A percentile compares a stretch with the other conserved stretches of the same genome.
These are phyloP conservation scores for Melastoma malabathricum DNA, from an alignment of 345 rosid species.

Conservation along the genomic window DNA sequence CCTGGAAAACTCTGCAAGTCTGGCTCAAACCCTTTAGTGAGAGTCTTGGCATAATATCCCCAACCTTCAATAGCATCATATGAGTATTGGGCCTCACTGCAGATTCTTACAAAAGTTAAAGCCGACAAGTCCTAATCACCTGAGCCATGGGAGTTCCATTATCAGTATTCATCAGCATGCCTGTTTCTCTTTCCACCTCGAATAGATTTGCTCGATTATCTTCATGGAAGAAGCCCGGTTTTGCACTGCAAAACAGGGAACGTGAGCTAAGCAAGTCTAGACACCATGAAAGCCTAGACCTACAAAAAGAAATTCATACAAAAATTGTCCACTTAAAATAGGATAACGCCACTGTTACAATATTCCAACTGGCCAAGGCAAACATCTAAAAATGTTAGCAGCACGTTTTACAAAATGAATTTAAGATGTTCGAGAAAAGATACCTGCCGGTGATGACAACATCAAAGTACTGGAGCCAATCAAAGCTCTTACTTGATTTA, in stretches of 20 bases:
- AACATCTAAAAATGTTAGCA: not conserved
- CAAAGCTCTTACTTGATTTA: constrained; percentile 36
- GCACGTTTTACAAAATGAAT: not conserved
- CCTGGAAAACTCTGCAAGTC: constrained; percentile 63
- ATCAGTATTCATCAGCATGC: constrained; percentile 87
- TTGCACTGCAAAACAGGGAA: constrained; percentile 39
- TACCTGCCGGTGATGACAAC: constrained; percentile 96
- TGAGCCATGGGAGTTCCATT: constrained; percentile 91
- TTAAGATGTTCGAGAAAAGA: constrained; percentile 6
- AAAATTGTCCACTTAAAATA: not conserved
- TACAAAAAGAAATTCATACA: not conserved
- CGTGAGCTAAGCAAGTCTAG: too few species aligned
- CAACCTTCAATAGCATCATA: constrained; percentile 36
- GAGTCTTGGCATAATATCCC: constrained; percentile 32
- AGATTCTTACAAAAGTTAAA: too few species aligned
- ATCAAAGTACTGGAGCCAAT: constrained; percentile 89
- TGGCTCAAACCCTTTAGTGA: constrained; percentile 25
- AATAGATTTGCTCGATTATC: constrained; percentile 73
- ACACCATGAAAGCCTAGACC: not conserved
- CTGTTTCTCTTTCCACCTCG: constrained; percentile 77
- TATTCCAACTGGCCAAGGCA: not conserved
- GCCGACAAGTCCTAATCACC: constrained; percentile 23
- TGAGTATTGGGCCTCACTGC: not conserved
- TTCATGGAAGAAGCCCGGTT: constrained; percentile 95
- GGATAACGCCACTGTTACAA: not conserved